Percentiles rank a stretch among this genome's conserved stretches.
Conservation (phyloP, 257 asterid genomes). For the Paulownia fortunei region DNA sequence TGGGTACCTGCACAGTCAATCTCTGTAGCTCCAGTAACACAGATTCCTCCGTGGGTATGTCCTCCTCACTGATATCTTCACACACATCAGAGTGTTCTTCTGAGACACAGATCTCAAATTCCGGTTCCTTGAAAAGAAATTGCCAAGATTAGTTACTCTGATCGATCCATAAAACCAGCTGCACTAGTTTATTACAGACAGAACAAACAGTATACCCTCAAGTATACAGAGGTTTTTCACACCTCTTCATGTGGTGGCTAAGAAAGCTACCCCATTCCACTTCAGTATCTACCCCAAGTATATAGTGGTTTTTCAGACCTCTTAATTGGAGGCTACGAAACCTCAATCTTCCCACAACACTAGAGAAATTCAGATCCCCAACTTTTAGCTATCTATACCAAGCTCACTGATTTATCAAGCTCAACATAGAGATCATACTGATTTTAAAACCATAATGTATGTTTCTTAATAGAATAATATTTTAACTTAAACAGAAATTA, state of each 20-base stretch:
- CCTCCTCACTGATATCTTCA: slow-evolving; percentile 25
- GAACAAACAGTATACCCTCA: not conserved
- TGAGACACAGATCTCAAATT: slow-evolving; percentile 15
- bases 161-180: not conserved
- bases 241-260: not conserved
- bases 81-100: slow-evolving; percentile 30
- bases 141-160: slow-evolving; percentile 14
- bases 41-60: slow-evolving; percentile 39
- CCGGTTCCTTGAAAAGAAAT: slow-evolving; percentile 32
- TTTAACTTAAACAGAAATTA: not conserved
- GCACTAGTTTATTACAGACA: not conserved
- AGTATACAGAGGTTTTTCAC: not conserved
- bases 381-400: no score
- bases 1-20: slow-evolving; percentile 48
- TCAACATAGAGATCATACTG: not conserved
- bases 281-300: not conserved
- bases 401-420: not conserved
- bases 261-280: not conserved
- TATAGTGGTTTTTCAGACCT: no score
- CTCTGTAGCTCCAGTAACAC: slow-evolving; percentile 45
- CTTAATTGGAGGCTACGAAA: no score
- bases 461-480: not conserved
- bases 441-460: not conserved
- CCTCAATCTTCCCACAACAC: no score
- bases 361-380: no score